Evolutionary conservation across 1,284 basidiomycete genomes (phyloP), one percentile per base, ranked within the genome.

Genomic region (Ceratobasidium sp.): DNA sequence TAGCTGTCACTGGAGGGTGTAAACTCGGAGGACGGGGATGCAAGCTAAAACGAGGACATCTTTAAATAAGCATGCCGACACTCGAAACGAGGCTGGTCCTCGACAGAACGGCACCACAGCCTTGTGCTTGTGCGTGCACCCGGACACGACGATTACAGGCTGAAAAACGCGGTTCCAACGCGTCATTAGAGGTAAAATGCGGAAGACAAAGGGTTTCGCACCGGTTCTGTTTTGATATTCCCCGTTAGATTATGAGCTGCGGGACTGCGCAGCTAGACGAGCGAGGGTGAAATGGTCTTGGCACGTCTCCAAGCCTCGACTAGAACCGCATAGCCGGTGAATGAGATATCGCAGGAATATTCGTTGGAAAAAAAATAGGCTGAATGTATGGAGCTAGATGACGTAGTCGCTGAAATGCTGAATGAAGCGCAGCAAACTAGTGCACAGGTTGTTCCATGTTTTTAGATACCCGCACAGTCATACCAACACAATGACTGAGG

Each of bases 201-300:
- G 27, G 53, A 56, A 39, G 19, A 39, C 56, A 39, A 37, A 59
- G 34, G 56, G 34, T n/a, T 59, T 34, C 19, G 34, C 2, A 37
- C 11, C 19, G 19, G 56, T 37, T 59, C 34, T 37, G n/a, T 37
- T 59, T 59, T 37, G 56, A 59, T 59, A 59, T 29, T n/a, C 31
- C 19, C n/a, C 16, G n/a, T 59, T 31, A 37, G 56, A 59, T 39
- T 19, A 29, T 29, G 61, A 48, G 65, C 51, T 68, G 65, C 65
- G 65, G 65, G 34, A 39, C 49, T 68, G 65, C 65, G 64, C 48
- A 66, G n/a, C 41, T 34, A 27, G 31, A 8, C 29, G 14, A 14
- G 1, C 27, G 34, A 34, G 34, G 2, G 8, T 34, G 34, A 34
- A 34, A 34, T 34, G 11, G 22, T 39, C 65, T 56, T 56, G 65